Percentiles rank a stretch among this genome's conserved stretches.
Evolutionary conservation across 2,329 filamentous ascomycete genomes (phyloP).

Genomic region (Ascochyta lentis): DNA sequence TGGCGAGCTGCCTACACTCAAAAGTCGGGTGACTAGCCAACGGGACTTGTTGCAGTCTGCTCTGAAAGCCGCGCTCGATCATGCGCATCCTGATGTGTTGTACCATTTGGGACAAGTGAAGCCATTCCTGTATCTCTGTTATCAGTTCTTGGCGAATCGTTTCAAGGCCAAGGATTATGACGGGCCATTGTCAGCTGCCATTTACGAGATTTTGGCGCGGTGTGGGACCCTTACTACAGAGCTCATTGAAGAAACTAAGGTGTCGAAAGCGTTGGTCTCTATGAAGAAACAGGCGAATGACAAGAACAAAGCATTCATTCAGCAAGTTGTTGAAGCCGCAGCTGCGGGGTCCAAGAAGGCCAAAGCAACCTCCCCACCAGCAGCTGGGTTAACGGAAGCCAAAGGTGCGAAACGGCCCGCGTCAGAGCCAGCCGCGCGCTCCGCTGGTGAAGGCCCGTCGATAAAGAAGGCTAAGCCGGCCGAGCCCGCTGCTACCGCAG

Average conservation of each 20-base stretch:
- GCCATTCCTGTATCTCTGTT: constrained; percentile 54
- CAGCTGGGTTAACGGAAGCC: constrained; percentile 30
- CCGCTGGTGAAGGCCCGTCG: constrained; percentile 26
- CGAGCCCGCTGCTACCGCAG: constrained; percentile 22
- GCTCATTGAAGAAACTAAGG: constrained; percentile 67
- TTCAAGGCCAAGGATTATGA: constrained; percentile 55
- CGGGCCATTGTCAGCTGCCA: constrained; percentile 49
- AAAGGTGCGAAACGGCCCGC: constrained; percentile 43
- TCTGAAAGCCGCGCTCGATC: constrained; percentile 53
- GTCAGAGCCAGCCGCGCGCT: constrained; percentile 25
- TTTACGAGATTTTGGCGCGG: constrained; percentile 64
- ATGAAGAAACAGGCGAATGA: constrained; percentile 71
- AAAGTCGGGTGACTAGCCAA: constrained; percentile 63
- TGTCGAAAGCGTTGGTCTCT: constrained; percentile 68
- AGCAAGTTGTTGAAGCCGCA: constrained; percentile 59
- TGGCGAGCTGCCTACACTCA: constrained; percentile 61
- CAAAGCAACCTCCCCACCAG: constrained; percentile 40
- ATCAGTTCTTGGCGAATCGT: constrained; percentile 58
- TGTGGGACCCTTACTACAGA: constrained; percentile 68
- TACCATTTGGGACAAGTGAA: constrained; percentile 48
- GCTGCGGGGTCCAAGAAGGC: constrained; percentile 52
- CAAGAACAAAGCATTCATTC: constrained; percentile 67
- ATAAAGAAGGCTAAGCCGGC: constrained; percentile 41
- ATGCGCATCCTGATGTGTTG: constrained; percentile 56
- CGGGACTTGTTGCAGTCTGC: constrained; percentile 63